Conservation (phyloP, 1,284 basidiomycete genomes). For the Cryptococcus neoformans region DNA sequence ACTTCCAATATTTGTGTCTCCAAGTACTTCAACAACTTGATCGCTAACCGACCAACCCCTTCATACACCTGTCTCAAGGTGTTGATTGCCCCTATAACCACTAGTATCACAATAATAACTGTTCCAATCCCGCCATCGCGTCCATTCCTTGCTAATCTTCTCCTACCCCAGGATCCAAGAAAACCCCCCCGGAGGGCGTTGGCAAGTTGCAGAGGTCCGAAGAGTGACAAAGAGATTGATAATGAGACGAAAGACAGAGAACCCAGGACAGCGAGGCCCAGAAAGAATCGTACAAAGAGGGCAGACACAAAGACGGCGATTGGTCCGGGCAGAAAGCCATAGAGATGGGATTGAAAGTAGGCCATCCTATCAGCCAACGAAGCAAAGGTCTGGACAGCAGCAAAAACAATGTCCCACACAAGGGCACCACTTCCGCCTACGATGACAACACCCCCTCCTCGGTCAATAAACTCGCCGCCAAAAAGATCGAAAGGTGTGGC, state of each 20-base stretch:
- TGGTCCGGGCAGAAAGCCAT: conserved; percentile 1
- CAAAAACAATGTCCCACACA: conserved; percentile 33
- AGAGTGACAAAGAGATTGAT: conserved; percentile 35
- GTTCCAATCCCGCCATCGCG: conserved; percentile 18
- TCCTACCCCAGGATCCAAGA: conserved; percentile 23
- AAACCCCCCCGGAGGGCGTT: conserved; percentile 40
- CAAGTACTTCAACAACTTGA: conserved; percentile 28
- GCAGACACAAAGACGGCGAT: conserved; percentile 8
- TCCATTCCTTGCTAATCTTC: conserved; percentile 3
- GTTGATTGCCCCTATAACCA: conserved; percentile 37
- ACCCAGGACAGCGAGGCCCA: conserved; percentile 46
- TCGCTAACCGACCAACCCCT: conserved; percentile 20
- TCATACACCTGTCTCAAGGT: conserved; percentile 34
- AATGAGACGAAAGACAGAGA: conserved; percentile 42
- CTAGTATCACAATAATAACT: conserved; percentile 29
- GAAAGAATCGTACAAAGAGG: conserved; percentile 31
- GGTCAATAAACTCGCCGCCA: conserved; percentile 12
- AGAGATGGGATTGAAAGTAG: background rate
- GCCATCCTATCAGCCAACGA: conserved; percentile 25
- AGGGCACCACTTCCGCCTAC: conserved; percentile 28
- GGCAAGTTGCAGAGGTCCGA: conserved; percentile 42
- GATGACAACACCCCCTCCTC: conserved; percentile 21
- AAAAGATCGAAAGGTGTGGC: conserved; percentile 10
- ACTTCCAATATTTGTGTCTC: conserved; percentile 45
- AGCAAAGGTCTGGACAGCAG: conserved; percentile 33